Percentiles rank a stretch among this genome's conserved stretches.
These are phyloP conservation scores for Aspergillus pseudonomiae DNA, from an alignment of 2,329 filamentous ascomycete species.

Conservation along the genomic window DNA sequence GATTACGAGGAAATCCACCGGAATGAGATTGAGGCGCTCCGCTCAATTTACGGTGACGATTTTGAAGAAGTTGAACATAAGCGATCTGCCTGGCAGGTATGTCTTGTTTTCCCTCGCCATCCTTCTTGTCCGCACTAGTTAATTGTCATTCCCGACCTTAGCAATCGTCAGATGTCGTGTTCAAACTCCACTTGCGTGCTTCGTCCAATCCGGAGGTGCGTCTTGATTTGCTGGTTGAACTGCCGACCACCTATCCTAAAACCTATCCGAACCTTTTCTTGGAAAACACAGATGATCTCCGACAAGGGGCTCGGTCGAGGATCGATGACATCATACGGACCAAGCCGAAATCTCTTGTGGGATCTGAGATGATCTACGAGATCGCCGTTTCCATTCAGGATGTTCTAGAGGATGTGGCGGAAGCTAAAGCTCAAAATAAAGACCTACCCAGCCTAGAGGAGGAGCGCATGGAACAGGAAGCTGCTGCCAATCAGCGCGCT, in stretches of 20 bases:
- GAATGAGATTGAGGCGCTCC: constrained; percentile 82
- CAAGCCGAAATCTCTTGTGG: constrained; percentile 66
- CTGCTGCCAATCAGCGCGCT: constrained; percentile 61
- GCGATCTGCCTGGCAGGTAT: constrained; percentile 80
- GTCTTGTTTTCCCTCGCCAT: constrained; percentile 28
- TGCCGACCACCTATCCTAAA: constrained; percentile 91
- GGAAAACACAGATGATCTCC: constrained; percentile 65
- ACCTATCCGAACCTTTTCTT: constrained; percentile 73
- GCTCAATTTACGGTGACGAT: constrained; percentile 88
- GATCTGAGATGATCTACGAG: constrained; percentile 67
- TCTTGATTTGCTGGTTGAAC: constrained; percentile 72
- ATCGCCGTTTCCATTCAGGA: constrained; percentile 65
- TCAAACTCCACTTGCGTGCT: constrained; percentile 77
- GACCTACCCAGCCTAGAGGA: constrained; percentile 85
- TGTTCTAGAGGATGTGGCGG: constrained; percentile 82
- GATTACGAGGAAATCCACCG: constrained; percentile 83
- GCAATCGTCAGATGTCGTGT: constrained; percentile 77
- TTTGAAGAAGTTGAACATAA: constrained; percentile 74
- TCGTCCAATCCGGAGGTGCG: constrained; percentile 72
- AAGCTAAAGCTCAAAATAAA: constrained; percentile 72
- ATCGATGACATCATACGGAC: constrained; percentile 70
- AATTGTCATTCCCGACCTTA: constrained; percentile 35
- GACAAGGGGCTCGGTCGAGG: constrained; percentile 71
- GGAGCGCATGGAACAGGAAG: constrained; percentile 82
- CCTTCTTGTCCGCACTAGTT: not conserved